These are phyloP conservation scores for Coprinellus micaceus DNA, from an alignment of 768 basidiomycete genomes.

Conservation along the genomic window DNA sequence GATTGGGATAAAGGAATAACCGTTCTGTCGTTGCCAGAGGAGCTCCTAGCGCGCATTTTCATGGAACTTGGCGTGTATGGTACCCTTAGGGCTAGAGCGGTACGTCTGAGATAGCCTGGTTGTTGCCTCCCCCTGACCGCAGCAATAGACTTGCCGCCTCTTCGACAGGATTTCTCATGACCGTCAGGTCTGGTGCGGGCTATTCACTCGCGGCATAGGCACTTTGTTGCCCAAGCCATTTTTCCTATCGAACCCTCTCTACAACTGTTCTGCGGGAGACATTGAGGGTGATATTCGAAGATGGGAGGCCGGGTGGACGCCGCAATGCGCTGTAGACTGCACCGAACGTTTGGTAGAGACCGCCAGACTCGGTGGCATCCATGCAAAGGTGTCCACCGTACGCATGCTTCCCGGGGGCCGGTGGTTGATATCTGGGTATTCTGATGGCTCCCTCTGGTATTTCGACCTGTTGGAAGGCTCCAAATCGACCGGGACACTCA, in stretches of 20 bases:
- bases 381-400: too few species aligned
- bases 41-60: background rate
- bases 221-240: background rate
- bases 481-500: background rate
- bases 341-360: too few species aligned
- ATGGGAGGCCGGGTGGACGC: background rate
- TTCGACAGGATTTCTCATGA: background rate
- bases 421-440: too few species aligned
- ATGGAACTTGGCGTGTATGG: background rate
- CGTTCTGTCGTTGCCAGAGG: background rate
- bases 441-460: too few species aligned
- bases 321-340: background rate
- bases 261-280: background rate
- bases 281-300: background rate
- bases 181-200: background rate
- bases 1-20: too few species aligned
- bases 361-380: too few species aligned
- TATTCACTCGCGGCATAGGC: background rate
- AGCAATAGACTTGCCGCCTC: background rate
- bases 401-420: too few species aligned
- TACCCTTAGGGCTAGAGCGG: background rate
- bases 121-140: background rate
- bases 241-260: background rate
- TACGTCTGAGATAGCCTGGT: too few species aligned
- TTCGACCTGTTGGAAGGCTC: background rate